These are phyloP conservation scores for Beauveria scarabaeidicola DNA, from an alignment of 2,329 filamentous ascomycete genomes.

Conservation along the genomic window DNA sequence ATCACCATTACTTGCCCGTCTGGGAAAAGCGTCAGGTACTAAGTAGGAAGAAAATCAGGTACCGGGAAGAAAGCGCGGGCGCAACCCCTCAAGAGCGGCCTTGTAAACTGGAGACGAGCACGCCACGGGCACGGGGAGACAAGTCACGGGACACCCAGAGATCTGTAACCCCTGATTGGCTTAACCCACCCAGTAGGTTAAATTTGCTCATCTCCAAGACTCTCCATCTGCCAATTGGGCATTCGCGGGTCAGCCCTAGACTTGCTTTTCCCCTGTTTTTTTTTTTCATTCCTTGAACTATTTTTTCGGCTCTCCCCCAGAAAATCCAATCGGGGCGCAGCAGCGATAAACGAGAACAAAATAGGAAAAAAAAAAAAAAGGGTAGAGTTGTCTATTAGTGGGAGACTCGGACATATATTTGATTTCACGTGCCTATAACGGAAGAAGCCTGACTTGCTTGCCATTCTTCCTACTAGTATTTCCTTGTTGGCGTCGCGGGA, in stretches of 20 bases:
- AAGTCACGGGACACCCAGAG: no score
- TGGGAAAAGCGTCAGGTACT: slow-evolving; percentile 15
- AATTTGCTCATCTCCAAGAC: slow-evolving; percentile 5
- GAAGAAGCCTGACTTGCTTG: no score
- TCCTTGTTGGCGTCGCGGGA: no score
- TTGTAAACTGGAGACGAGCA: background rate
- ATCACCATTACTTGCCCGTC: background rate
- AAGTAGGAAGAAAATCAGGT: background rate
- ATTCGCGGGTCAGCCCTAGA: background rate
- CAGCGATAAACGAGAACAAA: slow-evolving; percentile 1
- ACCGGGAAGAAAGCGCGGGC: background rate
- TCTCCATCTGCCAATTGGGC: no score
- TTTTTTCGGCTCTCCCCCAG: background rate
- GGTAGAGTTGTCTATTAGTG: background rate
- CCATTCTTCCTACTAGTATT: no score
- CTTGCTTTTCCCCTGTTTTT: background rate
- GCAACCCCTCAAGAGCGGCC: background rate
- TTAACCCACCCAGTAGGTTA: background rate
- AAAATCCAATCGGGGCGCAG: slow-evolving; percentile 8
- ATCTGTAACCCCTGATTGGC: background rate
- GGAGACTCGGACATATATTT: no score
- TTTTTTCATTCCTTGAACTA: no score
- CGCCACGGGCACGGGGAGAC: background rate
- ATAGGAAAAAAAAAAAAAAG: background rate
- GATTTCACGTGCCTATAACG: no score